Evolutionary conservation across 2,329 filamentous ascomycete genomes (phyloP), one percentile per base, ranked within the genome.

Genomic region (Plectosphaerella plurivora): DNA sequence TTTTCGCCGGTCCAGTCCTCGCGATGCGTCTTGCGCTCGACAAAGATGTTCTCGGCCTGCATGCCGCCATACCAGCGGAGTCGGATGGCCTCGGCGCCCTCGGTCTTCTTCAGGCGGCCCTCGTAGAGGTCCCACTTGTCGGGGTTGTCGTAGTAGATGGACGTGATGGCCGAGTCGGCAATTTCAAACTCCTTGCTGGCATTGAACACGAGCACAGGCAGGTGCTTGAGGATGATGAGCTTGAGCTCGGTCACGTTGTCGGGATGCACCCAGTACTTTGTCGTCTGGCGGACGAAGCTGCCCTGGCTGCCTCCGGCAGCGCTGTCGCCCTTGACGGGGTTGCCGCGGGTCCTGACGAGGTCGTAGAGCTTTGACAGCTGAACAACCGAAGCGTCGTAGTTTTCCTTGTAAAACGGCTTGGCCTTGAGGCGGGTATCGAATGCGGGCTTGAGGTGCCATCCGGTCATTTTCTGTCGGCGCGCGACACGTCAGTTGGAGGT

Each of bases 1-100:
- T 97, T 96, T 69, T 99, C 94, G 53, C 94, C 94, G 0, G 94
- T 99, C 94, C 94, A 99, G 69, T 99, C 94, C 70, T 99, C 94
- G 39, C 94, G 87, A 74, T 99, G 94, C 1, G 94, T 99, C 74
- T 99, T 99, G 57, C 94, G 84, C 76, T 99, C 94, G 22, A 99
- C 88, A 64, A 97, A 99, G 53, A 97, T 95, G 51, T 90, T 94
- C 65, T 97, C 92, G 50, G 78, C 91, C 62, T 94, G 85, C 93
- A 99, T 97, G 42, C 90, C 91, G 55, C 94, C 94, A 65, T 99
- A 99, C 94, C 94, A 99, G 59, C 94, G 84, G 55, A 99, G 78
- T 65, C 94, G 91, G 60, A 97, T 96, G 6, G 94, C 94, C 72
- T 99, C 94, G 3, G 94, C 94, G 47, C 94, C 94, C 69, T 99